Evolutionary conservation across 164 flowering plant genomes (phyloP).

Genomic region (Vitis labrusca): DNA sequence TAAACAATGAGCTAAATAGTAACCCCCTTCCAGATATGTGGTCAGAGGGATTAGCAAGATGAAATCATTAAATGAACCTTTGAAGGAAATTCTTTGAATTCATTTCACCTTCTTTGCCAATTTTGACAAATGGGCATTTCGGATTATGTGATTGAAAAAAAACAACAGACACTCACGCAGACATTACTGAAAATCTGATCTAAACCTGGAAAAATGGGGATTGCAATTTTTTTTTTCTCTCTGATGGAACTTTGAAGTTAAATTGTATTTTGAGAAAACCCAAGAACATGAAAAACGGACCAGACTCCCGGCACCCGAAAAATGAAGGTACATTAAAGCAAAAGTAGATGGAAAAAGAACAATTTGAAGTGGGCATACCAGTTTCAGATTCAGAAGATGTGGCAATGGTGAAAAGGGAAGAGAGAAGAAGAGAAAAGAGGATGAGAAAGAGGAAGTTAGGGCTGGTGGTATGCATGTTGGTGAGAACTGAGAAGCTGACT

Average conservation of each 20-base stretch:
- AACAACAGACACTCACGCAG: too few species aligned
- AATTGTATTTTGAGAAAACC: not conserved
- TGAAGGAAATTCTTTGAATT: too few species aligned
- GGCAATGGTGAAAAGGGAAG: slow-evolving; percentile 1
- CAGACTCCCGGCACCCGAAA: not conserved
- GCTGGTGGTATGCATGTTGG: not conserved
- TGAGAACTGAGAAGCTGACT: not conserved
- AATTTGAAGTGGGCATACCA: slow-evolving; percentile 11
- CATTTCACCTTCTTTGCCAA: not conserved
- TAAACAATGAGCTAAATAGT: not conserved
- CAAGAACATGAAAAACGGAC: not conserved
- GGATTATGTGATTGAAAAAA: too few species aligned
- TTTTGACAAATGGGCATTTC: too few species aligned
- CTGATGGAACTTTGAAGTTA: too few species aligned
- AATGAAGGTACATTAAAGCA: not conserved
- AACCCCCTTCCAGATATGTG: not conserved
- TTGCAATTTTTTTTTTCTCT: too few species aligned
- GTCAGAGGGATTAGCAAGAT: not conserved
- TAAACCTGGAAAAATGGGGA: not conserved
- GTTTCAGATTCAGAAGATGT: slow-evolving; percentile 12
- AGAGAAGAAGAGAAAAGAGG: not conserved
- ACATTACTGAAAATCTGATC: too few species aligned
- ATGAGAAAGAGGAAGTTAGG: not conserved
- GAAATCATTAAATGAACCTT: not conserved
- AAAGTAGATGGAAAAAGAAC: not conserved